Evolutionary conservation across 164 flowering plant species (phyloP).

Genomic region (Platanus orientalis): DNA sequence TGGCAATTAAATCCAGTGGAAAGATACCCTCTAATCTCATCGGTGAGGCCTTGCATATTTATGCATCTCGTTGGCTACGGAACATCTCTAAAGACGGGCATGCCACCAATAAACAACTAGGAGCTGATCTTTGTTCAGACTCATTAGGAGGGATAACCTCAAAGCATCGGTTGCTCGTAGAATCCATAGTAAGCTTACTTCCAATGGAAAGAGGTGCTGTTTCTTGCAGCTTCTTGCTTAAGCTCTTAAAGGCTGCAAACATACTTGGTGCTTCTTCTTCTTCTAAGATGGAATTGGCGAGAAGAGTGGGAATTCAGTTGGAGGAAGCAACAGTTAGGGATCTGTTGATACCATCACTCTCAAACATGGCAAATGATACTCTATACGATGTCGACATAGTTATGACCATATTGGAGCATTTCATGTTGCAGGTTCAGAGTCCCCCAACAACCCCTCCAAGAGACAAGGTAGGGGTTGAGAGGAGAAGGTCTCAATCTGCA

Average conservation of each 20-base stretch:
- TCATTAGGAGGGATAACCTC: slow-evolving; percentile 33
- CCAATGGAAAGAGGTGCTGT: slow-evolving; percentile 80
- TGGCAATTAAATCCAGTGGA: slow-evolving; percentile 76
- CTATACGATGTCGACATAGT: slow-evolving; percentile 80
- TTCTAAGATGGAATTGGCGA: slow-evolving; percentile 70
- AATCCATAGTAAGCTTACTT: slow-evolving; percentile 72
- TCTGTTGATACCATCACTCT: slow-evolving; percentile 63
- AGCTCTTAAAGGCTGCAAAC: slow-evolving; percentile 75
- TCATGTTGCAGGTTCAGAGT: slow-evolving; percentile 79
- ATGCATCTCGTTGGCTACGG: slow-evolving; percentile 80
- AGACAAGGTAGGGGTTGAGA: slow-evolving; percentile 39
- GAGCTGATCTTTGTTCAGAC: slow-evolving; percentile 39
- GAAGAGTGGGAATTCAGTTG: slow-evolving; percentile 74
- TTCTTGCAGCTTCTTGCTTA: slow-evolving; percentile 73
- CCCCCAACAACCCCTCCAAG: slow-evolving; percentile 82
- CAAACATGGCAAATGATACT: slow-evolving; percentile 33
- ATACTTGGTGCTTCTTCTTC: slow-evolving; percentile 68
- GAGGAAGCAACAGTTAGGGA: slow-evolving; percentile 82
- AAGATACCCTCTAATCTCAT: slow-evolving; percentile 54
- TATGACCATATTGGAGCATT: slow-evolving; percentile 68
- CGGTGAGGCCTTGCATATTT: slow-evolving; percentile 75
- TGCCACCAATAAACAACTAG: slow-evolving; percentile 18
- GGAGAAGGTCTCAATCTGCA: slow-evolving; percentile 81
- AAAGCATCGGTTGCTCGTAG: slow-evolving; percentile 63
- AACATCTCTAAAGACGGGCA: slow-evolving; percentile 40